These are phyloP conservation scores for Calamus simplicifolius DNA, from an alignment of 176 grass and related monocot species.

Conservation along the genomic window DNA sequence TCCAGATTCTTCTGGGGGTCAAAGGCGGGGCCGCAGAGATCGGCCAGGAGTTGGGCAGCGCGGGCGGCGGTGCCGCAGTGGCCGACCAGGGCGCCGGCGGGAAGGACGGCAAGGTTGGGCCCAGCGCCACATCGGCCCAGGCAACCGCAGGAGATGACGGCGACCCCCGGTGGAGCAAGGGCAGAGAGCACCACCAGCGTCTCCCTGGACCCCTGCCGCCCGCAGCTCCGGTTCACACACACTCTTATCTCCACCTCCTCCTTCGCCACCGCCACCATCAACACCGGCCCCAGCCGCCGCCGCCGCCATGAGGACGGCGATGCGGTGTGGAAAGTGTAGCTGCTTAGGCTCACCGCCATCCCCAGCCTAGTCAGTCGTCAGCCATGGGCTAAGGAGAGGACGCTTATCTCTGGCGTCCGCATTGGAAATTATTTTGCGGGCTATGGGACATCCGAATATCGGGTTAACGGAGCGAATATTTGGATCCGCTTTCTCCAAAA, in stretches of 20 bases:
- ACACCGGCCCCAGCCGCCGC: not conserved
- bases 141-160: conserved; percentile 67
- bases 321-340: no score
- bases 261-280: conserved; percentile 1
- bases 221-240: conserved; percentile 85
- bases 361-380: no score
- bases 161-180: conserved; percentile 44
- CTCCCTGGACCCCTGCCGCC: conserved; percentile 68
- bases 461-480: no score
- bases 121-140: conserved; percentile 71
- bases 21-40: conserved; percentile 50
- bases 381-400: no score
- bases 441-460: no score
- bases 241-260: conserved; percentile 44
- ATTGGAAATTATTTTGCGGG: no score
- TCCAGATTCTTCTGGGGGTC: conserved; percentile 39
- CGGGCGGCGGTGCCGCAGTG: conserved; percentile 61
- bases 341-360: no score
- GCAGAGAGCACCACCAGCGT: conserved; percentile 46
- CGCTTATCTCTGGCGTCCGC: no score
- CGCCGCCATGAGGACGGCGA: no score
- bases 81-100: conserved; percentile 24
- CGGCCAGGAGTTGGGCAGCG: conserved; percentile 47
- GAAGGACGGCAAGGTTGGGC: conserved; percentile 51
- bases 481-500: no score